Evolutionary conservation across 805 yeast genomes (phyloP).

Genomic region (Cyberlindnera meyerae): DNA sequence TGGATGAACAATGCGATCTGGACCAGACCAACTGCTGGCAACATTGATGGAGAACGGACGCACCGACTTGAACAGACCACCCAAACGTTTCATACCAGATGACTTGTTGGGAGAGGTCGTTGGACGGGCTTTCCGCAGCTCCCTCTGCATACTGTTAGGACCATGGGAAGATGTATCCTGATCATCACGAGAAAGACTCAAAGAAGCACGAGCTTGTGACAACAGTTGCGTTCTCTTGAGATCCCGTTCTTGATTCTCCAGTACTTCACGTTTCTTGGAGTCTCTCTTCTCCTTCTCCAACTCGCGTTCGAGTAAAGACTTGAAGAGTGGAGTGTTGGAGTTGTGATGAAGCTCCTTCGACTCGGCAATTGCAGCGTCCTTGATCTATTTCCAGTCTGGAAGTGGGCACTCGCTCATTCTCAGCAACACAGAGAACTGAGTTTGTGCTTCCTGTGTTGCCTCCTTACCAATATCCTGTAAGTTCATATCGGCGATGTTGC

Average conservation of each 20-base stretch:
- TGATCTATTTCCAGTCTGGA: constrained; percentile 32
- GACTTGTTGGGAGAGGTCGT: constrained; percentile 19
- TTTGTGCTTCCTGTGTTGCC: constrained; percentile 26
- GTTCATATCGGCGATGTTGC: constrained; percentile 44
- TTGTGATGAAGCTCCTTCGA: constrained; percentile 32
- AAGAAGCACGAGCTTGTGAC: constrained; percentile 27
- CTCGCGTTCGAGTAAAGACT: constrained; percentile 42
- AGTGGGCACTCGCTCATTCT: constrained; percentile 30
- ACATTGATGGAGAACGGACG: constrained; percentile 58
- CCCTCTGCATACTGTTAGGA: constrained; percentile 13
- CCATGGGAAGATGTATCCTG: constrained; percentile 2
- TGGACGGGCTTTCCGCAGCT: constrained; percentile 18
- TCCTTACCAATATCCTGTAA: constrained; percentile 27
- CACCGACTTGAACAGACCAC: constrained; percentile 53
- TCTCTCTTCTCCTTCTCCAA: constrained; percentile 50
- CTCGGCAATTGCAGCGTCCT: constrained; percentile 42
- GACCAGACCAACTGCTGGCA: constrained; percentile 31
- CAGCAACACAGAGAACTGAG: constrained; percentile 49
- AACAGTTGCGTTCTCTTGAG: constrained; percentile 28
- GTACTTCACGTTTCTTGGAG: constrained; percentile 36
- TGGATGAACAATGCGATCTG: constrained; percentile 45
- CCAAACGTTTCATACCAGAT: constrained; percentile 39
- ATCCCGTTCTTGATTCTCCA: constrained; percentile 34
- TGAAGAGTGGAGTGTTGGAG: constrained; percentile 39
- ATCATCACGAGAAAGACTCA: constrained; percentile 11